Percentiles rank a stretch among this genome's conserved stretches.
Evolutionary conservation across 179 eudicot genomes (phyloP).

Genomic region (Beta corolliflora): DNA sequence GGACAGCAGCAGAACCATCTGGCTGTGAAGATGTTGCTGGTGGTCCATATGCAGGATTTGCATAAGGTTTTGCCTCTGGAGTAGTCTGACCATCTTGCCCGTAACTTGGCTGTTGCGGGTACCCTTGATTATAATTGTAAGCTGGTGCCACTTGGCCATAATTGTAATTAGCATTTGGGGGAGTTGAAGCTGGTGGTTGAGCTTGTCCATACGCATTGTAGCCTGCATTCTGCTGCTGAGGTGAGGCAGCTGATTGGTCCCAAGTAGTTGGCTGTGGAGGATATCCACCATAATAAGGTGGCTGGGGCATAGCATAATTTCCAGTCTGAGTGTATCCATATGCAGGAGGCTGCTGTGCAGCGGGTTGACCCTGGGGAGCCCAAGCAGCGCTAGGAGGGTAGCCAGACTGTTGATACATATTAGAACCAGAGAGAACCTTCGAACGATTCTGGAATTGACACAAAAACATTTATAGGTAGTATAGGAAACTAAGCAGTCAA

Average conservation of each 20-base stretch:
- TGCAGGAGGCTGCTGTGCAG: slow-evolving; percentile 70
- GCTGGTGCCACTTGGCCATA: slow-evolving; percentile 51
- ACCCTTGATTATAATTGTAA: slow-evolving; percentile 51
- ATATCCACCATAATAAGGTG: slow-evolving; percentile 71
- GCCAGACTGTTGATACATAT: slow-evolving; percentile 44
- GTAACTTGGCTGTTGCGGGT: slow-evolving; percentile 69
- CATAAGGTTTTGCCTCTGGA: slow-evolving; percentile 38
- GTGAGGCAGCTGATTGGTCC: slow-evolving; percentile 68
- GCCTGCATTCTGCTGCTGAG: slow-evolving; percentile 57
- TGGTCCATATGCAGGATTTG: slow-evolving; percentile 49
- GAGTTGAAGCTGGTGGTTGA: slow-evolving; percentile 43
- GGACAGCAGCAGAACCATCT: slow-evolving; percentile 57
- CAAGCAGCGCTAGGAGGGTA: slow-evolving; percentile 43
- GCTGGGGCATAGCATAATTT: slow-evolving; percentile 53
- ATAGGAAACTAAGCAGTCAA: not conserved
- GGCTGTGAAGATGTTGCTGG: slow-evolving; percentile 56
- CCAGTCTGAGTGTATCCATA: slow-evolving; percentile 84
- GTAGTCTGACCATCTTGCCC: slow-evolving; percentile 64
- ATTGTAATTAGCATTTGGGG: slow-evolving; percentile 53
- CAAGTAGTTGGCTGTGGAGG: slow-evolving; percentile 61
- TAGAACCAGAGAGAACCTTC: slow-evolving; percentile 36
- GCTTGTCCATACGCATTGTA: slow-evolving; percentile 60
- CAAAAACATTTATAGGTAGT: not conserved
- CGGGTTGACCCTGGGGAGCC: slow-evolving; percentile 53
- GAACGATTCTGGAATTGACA: slow-evolving; percentile 64